A percentile compares a stretch with the other conserved stretches of the same genome.
phyloP scores from a whole-genome alignment of 2,329 filamentous ascomycete genomes.

The Cytospora paraplurivora region DNA sequence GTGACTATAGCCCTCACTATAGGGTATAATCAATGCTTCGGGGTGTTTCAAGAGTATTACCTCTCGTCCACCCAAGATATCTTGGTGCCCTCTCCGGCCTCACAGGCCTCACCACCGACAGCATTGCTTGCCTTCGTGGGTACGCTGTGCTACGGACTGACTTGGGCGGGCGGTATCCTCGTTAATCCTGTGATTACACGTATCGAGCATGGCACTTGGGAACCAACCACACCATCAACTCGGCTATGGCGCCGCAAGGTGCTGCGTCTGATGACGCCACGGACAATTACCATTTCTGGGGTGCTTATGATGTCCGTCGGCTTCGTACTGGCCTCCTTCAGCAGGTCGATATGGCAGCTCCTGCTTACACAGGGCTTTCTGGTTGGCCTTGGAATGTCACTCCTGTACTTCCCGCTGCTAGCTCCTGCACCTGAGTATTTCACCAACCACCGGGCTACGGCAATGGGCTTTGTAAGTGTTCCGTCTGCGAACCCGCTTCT shows the following conservation, averaged over 20 bases:
- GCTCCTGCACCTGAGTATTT: conserved; percentile 54
- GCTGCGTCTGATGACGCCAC: conserved; percentile 35
- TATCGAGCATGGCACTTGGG: conserved; percentile 40
- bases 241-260: conserved; percentile 33
- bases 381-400: conserved; percentile 46
- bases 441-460: conserved; percentile 47
- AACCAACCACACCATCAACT: conserved; percentile 28
- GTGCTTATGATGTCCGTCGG: conserved; percentile 45
- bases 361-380: conserved; percentile 47
- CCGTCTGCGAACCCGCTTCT: conserved; percentile 14
- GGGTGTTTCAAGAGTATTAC: conserved; percentile 53
- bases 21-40: conserved; percentile 52
- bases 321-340: conserved; percentile 45
- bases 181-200: conserved; percentile 51
- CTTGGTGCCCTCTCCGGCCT: conserved; percentile 38
- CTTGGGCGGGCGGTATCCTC: conserved; percentile 52
- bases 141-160: conserved; percentile 50
- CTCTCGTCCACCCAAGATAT: conserved; percentile 44
- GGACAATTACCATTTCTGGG: conserved; percentile 44
- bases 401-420: conserved; percentile 48
- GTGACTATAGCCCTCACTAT: conserved; percentile 49
- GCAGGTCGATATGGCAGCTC: conserved; percentile 43
- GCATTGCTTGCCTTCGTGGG: conserved; percentile 52
- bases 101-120: conserved; percentile 38
- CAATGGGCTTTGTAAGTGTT: conserved; percentile 46